Evolutionary conservation across 805 yeast species (phyloP), one percentile per base, ranked within the genome.

Genomic region (Cyberlindnera suaveolens): DNA sequence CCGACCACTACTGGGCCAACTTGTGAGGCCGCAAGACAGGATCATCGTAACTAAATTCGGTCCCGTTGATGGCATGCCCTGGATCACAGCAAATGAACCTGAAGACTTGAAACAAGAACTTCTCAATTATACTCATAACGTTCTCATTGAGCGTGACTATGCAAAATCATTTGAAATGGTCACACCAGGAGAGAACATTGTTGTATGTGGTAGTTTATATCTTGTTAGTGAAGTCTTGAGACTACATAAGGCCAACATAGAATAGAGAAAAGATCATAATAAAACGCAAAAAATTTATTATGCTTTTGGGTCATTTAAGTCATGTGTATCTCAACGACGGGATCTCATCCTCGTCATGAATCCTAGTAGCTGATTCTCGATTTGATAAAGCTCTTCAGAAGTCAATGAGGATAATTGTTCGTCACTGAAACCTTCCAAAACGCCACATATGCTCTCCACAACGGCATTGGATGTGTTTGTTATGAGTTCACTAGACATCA

Each of bases 11-110:
- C 61, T 86, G 33, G 57, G 64, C 27, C 72, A 75, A 16, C 61
- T 87, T 2, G 57, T 85, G 3, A 58, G 60, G 6, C 53, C 66
- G 1, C 56, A 62, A 1, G 96, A 89, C 53, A 60, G 65, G 3
- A 74, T 90, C 0, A 63, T 82, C 1, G 72, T 82, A 1, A 79
- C 91, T 0, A 57, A 67, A 29, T 93, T 90, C 58, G 74, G 80
- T 1, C 53, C 65, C 1, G 91, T 95, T 1, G 90, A 82, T 13
- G 83, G 87, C 0, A 93, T 93, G 99, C 96, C 98, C 0, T 93
- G 98, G 98, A 79, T 93, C 5, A 55, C 68, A 34, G 65, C 90
- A 1, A 70, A 68, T 48, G 59, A 56, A 5, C 56, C 64, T 2
- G 43, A 46, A 2, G 60, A 52, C 5, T 44, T 64, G 16, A 49